Conservation (phyloP, 768 basidiomycete species). For the Mycena kentingensis region DNA sequence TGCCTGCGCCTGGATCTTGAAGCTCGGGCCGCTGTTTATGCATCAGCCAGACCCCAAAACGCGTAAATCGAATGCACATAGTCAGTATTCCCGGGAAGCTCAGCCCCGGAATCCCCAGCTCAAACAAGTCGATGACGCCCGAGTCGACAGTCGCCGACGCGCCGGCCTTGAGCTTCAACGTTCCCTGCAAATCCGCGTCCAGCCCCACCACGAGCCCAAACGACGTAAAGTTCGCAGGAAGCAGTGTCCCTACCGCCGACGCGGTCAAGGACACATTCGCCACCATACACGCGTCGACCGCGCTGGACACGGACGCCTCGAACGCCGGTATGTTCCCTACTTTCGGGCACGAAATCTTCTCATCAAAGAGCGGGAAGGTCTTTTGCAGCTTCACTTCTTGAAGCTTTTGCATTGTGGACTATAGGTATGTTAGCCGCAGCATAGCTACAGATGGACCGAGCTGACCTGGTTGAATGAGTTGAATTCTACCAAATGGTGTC, state of each 20-base stretch:
- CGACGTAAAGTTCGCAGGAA: conserved; percentile 36
- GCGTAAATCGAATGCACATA: conserved; percentile 34
- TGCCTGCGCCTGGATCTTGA: conserved; percentile 36
- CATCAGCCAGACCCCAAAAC: no score
- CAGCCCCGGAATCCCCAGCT: conserved; percentile 34
- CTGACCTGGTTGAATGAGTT: conserved; percentile 22
- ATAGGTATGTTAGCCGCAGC: not conserved
- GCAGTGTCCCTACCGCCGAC: conserved; percentile 29
- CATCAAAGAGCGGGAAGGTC: conserved; percentile 26
- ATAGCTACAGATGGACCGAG: not conserved
- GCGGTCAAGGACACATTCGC: conserved; percentile 25
- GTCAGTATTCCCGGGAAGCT: conserved; percentile 31
- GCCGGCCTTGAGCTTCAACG: conserved; percentile 28
- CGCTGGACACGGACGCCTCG: conserved; percentile 19
- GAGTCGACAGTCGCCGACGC: conserved; percentile 33
- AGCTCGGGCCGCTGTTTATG: conserved; percentile 43
- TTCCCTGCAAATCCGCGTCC: conserved; percentile 32
- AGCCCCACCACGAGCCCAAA: conserved; percentile 32
- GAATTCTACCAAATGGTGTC: conserved; percentile 6
- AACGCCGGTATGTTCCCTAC: conserved; percentile 20
- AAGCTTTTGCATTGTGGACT: conserved; percentile 19
- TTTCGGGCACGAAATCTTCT: conserved; percentile 23
- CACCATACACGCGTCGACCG: conserved; percentile 27
- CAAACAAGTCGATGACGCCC: conserved; percentile 31
- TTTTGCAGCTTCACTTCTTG: conserved; percentile 24